Conservation (phyloP, 805 yeast genomes). For the Nakazawaea laoshanensis region DNA sequence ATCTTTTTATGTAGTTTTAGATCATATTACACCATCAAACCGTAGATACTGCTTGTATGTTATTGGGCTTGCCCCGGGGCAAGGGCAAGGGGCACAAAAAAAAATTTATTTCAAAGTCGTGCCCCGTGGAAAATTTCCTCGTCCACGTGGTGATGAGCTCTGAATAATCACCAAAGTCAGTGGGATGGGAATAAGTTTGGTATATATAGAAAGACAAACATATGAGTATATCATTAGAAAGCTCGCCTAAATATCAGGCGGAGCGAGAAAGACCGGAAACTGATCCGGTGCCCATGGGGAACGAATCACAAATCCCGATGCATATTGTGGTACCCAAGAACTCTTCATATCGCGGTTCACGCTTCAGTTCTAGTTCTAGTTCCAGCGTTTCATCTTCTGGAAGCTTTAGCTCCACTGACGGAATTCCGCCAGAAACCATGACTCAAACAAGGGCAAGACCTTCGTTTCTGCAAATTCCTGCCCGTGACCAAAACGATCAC, state of each 20-base stretch:
- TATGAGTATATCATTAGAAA: constrained; percentile 10
- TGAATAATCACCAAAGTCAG: too few relatives aligned
- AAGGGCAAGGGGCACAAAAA: neutral
- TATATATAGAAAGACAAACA: neutral
- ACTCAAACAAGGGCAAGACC: too few relatives aligned
- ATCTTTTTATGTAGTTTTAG: constrained; percentile 1
- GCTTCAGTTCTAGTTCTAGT: constrained; percentile 1
- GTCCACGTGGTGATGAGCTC: too few relatives aligned
- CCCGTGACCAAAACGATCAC: neutral
- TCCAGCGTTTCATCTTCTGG: neutral
- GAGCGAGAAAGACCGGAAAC: neutral
- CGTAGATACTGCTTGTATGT: too few relatives aligned
- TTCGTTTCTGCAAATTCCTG: too few relatives aligned
- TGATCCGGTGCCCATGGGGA: neutral
- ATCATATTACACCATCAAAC: neutral
- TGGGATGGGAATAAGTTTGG: too few relatives aligned
- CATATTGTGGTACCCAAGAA: constrained; percentile 5
- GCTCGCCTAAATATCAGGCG: constrained; percentile 7
- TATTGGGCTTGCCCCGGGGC: too few relatives aligned
- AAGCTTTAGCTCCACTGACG: neutral
- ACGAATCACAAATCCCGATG: neutral
- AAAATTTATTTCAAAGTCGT: too few relatives aligned
- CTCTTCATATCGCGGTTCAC: neutral
- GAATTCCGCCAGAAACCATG: neutral
- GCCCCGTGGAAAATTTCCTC: too few relatives aligned